Evolutionary conservation across 768 basidiomycete genomes (phyloP), one percentile per base, ranked within the genome.

Genomic region (Lepiota venenata): DNA sequence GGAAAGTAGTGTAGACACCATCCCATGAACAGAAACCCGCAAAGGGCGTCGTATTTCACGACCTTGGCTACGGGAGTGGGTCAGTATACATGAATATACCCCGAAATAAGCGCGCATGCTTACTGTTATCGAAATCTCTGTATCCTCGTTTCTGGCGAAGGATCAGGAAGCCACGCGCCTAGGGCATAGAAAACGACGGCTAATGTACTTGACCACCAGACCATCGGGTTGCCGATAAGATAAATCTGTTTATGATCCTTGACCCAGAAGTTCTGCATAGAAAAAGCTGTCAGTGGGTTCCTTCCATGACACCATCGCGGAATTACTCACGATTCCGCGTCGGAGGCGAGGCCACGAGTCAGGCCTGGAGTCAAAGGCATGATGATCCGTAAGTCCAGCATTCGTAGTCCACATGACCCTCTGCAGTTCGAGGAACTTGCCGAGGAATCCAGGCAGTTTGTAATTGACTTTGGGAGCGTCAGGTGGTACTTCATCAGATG

Each of bases 351-450:
- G 97, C 97, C 97, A 98, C 0, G 83, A 77, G 47, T 81, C 73
- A 8, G 96, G 96, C n/a, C 97, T 80, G 10, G 96, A 98, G 66
- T 99, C 97, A 63, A 85, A 99, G 0, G 86, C 86, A 64, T 99
- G 97, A 14, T 93, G 84, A 62, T 98, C 95, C 2, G 96, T 98
- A 55, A 98, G 72, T 1, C 95, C 96, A 29, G 93, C 93, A 61
- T 98, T 98, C 21, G 95, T 98, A 6, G 79, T 84, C 94, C 94
- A 98, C 94, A 97, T 96, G 55, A 97, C 96, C 60, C 80, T 78
- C 64, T 98, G 93, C 29, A 98, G 73, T 64, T 98, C 96, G 63
- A 78, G 76, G 74, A 98, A 98, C 71, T 98, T 98, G 63, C 79
- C 62, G 32, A 98, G 70, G 77, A 99, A 98, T 2, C 88, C 83